Evolutionary conservation across 2,329 filamentous ascomycete genomes (phyloP), one percentile per base, ranked within the genome.

Genomic region (Fusarium caatingaense): DNA sequence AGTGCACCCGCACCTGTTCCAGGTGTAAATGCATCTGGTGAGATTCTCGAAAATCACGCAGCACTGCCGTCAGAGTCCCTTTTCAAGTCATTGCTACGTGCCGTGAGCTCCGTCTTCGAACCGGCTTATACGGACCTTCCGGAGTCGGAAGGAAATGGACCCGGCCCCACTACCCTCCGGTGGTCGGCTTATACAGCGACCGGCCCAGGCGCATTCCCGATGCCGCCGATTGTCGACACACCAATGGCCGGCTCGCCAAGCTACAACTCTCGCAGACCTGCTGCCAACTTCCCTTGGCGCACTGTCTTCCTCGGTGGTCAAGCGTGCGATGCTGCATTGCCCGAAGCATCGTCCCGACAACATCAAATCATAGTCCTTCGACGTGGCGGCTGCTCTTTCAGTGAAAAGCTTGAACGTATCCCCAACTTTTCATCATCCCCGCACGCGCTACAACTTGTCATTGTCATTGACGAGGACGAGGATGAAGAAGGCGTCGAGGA

Each of bases 311-410:
- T 95, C 21, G 91, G 91, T 11, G 91, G 85, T 57, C 83, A 91
- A 18, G 87, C 89, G 12, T 96, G 95, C 78, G 83, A 85, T 61
- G 82, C 83, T n/a, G 81, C 83, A 6, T 79, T 89, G 4, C 85
- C 86, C 4, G 84, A 86, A n/a, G 74, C 78, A 18, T 85, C 83
- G 0, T 80, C 85, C 5, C 83, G 83, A 28, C 79, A 83, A 47
- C 85, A 97, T 80, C 91, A 97, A 54, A 84, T 98, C 64, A 89
- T 99, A 63, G 87, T 97, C 51, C 85, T 98, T 73, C 89, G 88
- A 28, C 89, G 96, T 8, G 95, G 96, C 41, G 89, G 89, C 2
- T 99, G 96, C 81, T 91, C 87, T 25, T 98, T 98, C 79, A 91
- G 88, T 37, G 82, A 91, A 28, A 99, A 99, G 79, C 82, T 98